phyloP scores from a whole-genome alignment of 2,329 filamentous ascomycete genomes.

The Pseudogymnoascus sp. region DNA sequence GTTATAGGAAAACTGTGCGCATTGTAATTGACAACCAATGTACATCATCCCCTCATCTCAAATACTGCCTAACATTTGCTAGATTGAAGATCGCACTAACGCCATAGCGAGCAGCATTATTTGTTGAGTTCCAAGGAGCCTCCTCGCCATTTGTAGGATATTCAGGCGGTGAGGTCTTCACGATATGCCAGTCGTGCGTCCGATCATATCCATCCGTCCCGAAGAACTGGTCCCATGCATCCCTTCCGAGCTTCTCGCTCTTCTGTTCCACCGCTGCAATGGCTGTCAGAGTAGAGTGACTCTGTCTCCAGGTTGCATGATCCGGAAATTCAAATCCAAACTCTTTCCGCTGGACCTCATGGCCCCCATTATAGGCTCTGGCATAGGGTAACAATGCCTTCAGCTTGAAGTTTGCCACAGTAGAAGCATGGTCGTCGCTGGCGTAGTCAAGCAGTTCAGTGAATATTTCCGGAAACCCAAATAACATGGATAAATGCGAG shows the following conservation, averaged over 20 bases:
- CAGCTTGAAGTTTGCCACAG: conserved; percentile 4
- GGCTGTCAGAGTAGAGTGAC: conserved; percentile 9
- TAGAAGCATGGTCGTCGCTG: neutral
- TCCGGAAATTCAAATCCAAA: conserved; percentile 8
- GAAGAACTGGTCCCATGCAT: conserved; percentile 9
- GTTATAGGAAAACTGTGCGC: neutral
- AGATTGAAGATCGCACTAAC: conserved; percentile 8
- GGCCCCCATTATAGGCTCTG: conserved; percentile 9
- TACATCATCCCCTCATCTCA: conserved; percentile 14
- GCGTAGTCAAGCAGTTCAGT: neutral
- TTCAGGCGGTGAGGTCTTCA: conserved; percentile 5
- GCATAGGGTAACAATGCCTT: conserved; percentile 1
- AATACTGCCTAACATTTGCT: conserved; percentile 3
- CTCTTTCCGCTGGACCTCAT: neutral
- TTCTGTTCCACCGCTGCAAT: conserved; percentile 5
- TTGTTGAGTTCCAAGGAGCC: conserved; percentile 9
- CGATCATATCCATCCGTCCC: neutral
- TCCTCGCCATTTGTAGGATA: conserved; percentile 2
- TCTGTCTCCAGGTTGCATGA: conserved; percentile 6
- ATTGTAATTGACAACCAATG: neutral
- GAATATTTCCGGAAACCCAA: neutral
- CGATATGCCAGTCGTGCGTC: conserved; percentile 2
- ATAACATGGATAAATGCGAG: conserved; percentile 2
- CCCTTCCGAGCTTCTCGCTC: neutral
- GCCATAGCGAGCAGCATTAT: conserved; percentile 3